Conservation (phyloP, 169 alveolate species). For the Eimeria acervulina region DNA sequence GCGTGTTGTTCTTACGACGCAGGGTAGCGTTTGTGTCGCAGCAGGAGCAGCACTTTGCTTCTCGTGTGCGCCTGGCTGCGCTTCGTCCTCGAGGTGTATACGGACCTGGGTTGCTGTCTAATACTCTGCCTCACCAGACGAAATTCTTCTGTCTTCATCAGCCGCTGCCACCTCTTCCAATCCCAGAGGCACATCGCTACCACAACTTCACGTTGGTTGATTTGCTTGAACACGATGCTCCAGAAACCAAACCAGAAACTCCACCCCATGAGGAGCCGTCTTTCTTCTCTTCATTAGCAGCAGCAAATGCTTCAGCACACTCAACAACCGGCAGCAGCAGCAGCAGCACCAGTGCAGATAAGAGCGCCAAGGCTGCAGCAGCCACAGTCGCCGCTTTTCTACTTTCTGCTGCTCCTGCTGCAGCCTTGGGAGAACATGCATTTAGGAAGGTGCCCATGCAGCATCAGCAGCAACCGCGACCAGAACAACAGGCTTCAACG, state of each 20-base stretch:
- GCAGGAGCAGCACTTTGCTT: constrained; percentile 52
- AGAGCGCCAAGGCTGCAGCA: constrained; percentile 66
- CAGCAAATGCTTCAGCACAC: neutral
- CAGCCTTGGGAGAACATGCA: constrained; percentile 65
- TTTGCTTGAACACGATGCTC: constrained; percentile 33
- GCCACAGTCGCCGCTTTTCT: constrained; percentile 49
- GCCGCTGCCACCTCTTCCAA: constrained; percentile 68
- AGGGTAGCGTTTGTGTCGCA: constrained; percentile 49
- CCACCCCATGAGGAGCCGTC: neutral
- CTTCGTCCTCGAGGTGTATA: constrained; percentile 31
- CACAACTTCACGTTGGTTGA: constrained; percentile 60
- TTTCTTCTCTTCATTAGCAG: constrained; percentile 16
- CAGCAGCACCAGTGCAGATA: constrained; percentile 57
- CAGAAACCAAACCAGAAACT: neutral
- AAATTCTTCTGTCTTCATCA: constrained; percentile 61
- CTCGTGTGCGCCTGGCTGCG: constrained; percentile 44
- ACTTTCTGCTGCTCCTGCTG: constrained; percentile 73
- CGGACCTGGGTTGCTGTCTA: constrained; percentile 56
- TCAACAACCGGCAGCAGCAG: constrained; percentile 12
- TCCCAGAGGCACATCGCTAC: constrained; percentile 66
- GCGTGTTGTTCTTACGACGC: neutral
- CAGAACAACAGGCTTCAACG: constrained; percentile 32
- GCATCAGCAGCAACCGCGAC: constrained; percentile 65
- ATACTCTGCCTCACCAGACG: constrained; percentile 54
- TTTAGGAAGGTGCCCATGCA: constrained; percentile 73